phyloP scores from a whole-genome alignment of 225 moss, liverwort and hornwort genomes.

The Asterella californica region DNA sequence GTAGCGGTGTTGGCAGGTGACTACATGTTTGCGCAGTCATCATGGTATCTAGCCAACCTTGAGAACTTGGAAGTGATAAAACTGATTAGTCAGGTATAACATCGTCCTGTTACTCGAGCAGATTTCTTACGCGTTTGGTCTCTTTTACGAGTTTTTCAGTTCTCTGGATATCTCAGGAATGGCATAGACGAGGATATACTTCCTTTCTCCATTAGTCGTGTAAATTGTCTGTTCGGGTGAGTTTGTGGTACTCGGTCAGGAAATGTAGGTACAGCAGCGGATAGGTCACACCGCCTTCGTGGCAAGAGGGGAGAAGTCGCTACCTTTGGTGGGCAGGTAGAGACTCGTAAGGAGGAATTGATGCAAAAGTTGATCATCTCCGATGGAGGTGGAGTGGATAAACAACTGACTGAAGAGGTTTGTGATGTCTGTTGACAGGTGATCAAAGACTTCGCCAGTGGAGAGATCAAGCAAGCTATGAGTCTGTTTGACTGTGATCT shows the following conservation, averaged over 20 bases:
- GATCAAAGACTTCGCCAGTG: constrained; percentile 92
- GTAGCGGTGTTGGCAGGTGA: constrained; percentile 95
- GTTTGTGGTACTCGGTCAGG: neutral
- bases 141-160: neutral
- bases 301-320: neutral
- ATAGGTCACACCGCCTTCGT: neutral
- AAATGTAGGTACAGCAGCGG: neutral
- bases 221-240: neutral
- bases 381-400: neutral
- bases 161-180: neutral
- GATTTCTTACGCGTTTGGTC: neutral
- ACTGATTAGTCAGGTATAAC: constrained; percentile 88
- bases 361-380: neutral
- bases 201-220: neutral
- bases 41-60: constrained; percentile 95
- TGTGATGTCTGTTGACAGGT: constrained; percentile 45
- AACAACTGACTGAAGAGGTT: neutral
- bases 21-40: constrained; percentile 97
- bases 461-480: constrained; percentile 93
- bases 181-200: neutral
- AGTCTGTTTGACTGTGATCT: constrained; percentile 83
- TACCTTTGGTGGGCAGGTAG: neutral
- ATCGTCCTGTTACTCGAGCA: neutral
- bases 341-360: neutral
- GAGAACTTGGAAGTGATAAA: constrained; percentile 99